Evolutionary conservation across 768 basidiomycete genomes (phyloP).

Genomic region (Mycena leptocephala): DNA sequence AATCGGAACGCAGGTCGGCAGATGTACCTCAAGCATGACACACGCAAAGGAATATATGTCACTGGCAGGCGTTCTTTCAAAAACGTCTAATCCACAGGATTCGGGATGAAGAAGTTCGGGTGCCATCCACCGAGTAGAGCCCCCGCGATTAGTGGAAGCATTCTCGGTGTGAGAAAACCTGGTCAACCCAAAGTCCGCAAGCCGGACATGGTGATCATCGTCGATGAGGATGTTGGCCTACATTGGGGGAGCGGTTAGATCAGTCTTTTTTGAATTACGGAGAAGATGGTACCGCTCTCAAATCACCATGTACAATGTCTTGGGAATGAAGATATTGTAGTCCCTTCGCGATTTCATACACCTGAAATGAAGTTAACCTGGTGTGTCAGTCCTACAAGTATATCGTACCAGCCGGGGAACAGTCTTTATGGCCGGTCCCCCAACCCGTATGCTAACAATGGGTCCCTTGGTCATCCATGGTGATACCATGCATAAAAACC

Average conservation of each 20-base stretch:
- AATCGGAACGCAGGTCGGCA: not conserved
- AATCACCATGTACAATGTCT: not conserved
- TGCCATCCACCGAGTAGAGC: no score
- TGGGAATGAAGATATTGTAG: constrained; percentile 8
- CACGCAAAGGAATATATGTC: constrained; percentile 7
- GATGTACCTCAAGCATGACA: not conserved
- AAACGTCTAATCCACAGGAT: not conserved
- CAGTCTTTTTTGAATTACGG: not conserved
- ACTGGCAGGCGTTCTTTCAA: not conserved
- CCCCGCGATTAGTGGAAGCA: constrained; percentile 1
- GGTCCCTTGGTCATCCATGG: constrained; percentile 13
- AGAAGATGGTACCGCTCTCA: constrained; percentile 4
- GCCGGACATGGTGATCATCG: not conserved
- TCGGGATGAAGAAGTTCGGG: not conserved
- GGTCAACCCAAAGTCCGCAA: constrained; percentile 1
- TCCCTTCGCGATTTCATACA: constrained; percentile 7
- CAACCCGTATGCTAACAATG: not conserved
- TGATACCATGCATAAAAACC: constrained; percentile 20
- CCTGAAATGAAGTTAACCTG: not conserved
- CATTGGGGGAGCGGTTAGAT: not conserved
- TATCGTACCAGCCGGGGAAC: not conserved
- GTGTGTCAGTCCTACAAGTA: not conserved
- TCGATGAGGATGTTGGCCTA: not conserved
- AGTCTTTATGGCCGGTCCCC: not conserved
- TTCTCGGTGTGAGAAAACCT: not conserved